phyloP scores from a whole-genome alignment of 139 green algal species.

The Chlamydomonas eustigma region DNA sequence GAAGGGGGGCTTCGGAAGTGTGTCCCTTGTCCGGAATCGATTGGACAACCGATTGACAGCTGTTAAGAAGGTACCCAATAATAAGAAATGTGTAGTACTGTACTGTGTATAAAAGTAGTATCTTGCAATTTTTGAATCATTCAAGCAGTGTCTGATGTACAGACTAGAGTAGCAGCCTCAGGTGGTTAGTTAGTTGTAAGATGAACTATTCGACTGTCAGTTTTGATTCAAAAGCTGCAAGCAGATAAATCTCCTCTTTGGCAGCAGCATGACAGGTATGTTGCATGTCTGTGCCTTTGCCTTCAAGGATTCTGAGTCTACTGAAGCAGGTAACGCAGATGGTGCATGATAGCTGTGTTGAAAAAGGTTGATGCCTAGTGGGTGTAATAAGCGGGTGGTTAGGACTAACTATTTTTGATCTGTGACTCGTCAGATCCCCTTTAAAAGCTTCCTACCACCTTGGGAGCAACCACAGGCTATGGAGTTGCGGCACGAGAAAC shows the following conservation, averaged over 20 bases:
- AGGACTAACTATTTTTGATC: too few species aligned
- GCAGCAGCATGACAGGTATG: neutral
- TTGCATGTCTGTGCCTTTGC: neutral
- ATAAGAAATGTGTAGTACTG: neutral
- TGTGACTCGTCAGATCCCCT: constrained; percentile 27
- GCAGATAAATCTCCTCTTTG: too few species aligned
- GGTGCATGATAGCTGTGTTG: too few species aligned
- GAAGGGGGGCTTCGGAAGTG: constrained; percentile 32
- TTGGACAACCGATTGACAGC: constrained; percentile 25
- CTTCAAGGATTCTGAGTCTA: neutral
- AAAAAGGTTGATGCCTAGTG: neutral
- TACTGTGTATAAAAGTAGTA: neutral
- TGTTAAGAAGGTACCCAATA: constrained; percentile 8
- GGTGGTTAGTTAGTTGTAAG: too few species aligned
- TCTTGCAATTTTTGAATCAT: neutral
- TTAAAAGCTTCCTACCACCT: constrained; percentile 29
- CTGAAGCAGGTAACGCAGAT: neutral
- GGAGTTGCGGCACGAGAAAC: constrained; percentile 18
- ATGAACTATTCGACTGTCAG: too few species aligned
- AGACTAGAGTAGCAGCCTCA: neutral
- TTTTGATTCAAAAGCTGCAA: too few species aligned
- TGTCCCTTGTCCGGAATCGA: constrained; percentile 22
- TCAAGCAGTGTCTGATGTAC: neutral
- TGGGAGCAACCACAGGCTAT: constrained; percentile 21
- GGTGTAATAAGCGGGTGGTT: too few species aligned